Percentiles rank a stretch among this genome's conserved stretches.
Evolutionary conservation across 2,329 filamentous ascomycete genomes (phyloP).

Genomic region (Trichoderma sp.): DNA sequence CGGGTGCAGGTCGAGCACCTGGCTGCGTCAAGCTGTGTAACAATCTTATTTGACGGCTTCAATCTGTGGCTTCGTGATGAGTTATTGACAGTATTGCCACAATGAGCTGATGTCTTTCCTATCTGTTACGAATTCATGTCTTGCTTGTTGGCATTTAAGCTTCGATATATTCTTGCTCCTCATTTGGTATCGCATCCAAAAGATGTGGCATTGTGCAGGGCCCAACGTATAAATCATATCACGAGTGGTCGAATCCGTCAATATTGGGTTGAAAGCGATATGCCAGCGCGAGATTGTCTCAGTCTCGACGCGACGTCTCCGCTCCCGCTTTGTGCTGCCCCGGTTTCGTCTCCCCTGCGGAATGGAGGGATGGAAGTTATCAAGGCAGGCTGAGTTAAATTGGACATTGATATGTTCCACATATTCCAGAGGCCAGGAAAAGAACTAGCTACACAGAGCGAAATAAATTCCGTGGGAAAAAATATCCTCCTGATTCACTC

Average conservation of each 20-base stretch:
- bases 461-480: background rate
- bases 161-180: background rate
- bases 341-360: background rate
- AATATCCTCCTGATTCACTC: no score
- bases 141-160: background rate
- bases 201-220: no score
- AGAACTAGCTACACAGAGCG: background rate
- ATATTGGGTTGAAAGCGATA: background rate
- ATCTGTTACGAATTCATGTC: background rate
- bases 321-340: background rate
- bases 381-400: background rate
- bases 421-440: background rate
- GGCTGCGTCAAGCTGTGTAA: background rate
- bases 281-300: background rate
- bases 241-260: background rate
- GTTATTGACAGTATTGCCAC: background rate
- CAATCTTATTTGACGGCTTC: background rate
- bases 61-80: background rate
- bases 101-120: background rate
- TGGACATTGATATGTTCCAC: background rate
- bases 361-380: background rate
- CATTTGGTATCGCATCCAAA: background rate
- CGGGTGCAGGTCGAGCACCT: background rate
- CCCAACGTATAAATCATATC: background rate
- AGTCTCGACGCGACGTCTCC: background rate